Evolutionary conservation across 169 alveolate genomes (phyloP).

Genomic region (Plasmodium billcollinsi): DNA sequence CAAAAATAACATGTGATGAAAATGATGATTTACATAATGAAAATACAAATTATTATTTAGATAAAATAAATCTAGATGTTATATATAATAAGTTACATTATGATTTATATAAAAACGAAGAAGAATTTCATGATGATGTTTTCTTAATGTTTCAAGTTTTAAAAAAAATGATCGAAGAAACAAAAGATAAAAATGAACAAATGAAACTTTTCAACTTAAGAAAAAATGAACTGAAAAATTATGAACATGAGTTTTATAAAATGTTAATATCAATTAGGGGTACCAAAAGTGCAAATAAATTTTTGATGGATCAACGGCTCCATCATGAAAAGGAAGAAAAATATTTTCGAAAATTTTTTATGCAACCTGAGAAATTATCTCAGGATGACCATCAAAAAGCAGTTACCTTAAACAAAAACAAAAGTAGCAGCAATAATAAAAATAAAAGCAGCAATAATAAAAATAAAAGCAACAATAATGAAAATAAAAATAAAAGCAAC

Average conservation of each 20-base stretch:
- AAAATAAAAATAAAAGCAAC: too few species aligned
- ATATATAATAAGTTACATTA: conserved; percentile 45
- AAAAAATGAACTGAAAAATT: conserved; percentile 21
- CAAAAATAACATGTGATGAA: background rate
- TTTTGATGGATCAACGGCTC: background rate
- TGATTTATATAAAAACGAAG: conserved; percentile 40
- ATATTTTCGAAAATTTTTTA: background rate
- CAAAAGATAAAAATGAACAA: conserved; percentile 18
- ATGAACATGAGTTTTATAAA: conserved; percentile 53
- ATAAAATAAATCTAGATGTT: conserved; percentile 22
- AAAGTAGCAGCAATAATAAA: background rate
- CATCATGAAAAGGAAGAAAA: conserved; percentile 14
- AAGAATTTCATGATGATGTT: conserved; percentile 36
- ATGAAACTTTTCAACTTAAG: conserved; percentile 9
- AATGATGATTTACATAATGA: background rate
- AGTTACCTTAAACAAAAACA: background rate
- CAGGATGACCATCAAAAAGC: background rate
- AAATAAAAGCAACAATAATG: too few species aligned
- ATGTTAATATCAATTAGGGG: conserved; percentile 31
- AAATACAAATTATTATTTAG: conserved; percentile 6
- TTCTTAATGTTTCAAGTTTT: conserved; percentile 12
- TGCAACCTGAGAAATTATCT: background rate
- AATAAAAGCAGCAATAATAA: background rate
- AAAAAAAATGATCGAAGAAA: conserved; percentile 10
- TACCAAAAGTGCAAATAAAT: conserved; percentile 38